Evolutionary conservation across 306 rosid genomes (phyloP).

Genomic region (Senna siamea): DNA sequence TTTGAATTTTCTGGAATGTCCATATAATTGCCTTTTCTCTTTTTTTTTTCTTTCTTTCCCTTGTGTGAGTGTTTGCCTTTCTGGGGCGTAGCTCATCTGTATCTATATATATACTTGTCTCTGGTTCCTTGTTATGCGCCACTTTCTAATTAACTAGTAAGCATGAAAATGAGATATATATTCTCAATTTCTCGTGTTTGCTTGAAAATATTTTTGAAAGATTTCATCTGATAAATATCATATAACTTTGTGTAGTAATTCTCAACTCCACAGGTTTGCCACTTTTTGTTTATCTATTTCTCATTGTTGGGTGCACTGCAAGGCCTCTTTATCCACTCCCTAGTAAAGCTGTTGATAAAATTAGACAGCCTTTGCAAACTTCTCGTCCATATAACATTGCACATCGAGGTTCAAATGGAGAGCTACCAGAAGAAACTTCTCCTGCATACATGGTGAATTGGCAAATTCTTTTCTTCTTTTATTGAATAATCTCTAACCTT

Average conservation of each 20-base stretch:
- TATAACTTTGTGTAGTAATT: background rate
- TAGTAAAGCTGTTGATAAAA: constrained; percentile 36
- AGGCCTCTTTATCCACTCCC: constrained; percentile 68
- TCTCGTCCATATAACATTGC: constrained; percentile 68
- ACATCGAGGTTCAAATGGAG: constrained; percentile 77
- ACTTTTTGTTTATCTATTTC: constrained; percentile 39
- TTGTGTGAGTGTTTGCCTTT: background rate
- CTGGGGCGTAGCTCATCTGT: background rate
- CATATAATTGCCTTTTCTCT: background rate
- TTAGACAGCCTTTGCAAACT: constrained; percentile 56
- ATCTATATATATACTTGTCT: background rate
- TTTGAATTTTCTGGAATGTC: background rate
- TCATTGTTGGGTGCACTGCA: constrained; percentile 52
- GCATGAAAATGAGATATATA: background rate
- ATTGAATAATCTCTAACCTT: constrained; percentile 16
- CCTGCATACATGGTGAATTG: constrained; percentile 60
- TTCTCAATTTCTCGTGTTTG: background rate
- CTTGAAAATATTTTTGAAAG: background rate
- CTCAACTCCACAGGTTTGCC: constrained; percentile 45
- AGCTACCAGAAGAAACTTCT: constrained; percentile 73
- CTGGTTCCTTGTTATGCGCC: background rate
- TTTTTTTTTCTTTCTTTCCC: background rate
- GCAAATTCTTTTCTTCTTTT: background rate
- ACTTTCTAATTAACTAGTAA: background rate
- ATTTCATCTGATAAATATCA: background rate